These are phyloP conservation scores for Pleurotus cornucopiae DNA, from an alignment of 768 basidiomycete genomes.

Conservation along the genomic window DNA sequence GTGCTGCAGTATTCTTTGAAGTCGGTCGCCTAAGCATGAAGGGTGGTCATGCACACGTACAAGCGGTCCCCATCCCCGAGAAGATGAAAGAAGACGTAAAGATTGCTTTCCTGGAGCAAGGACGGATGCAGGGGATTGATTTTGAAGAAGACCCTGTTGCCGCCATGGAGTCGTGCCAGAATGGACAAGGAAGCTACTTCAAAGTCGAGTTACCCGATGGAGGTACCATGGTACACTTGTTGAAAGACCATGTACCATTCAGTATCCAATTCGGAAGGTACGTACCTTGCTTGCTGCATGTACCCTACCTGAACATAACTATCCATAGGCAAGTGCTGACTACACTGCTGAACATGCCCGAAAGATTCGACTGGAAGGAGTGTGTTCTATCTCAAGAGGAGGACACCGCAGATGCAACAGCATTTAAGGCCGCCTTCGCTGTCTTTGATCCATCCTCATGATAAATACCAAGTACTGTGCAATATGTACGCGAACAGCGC, in stretches of 20 bases:
- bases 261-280: constrained; percentile 94
- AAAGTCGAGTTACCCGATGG: constrained; percentile 88
- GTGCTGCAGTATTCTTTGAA: constrained; percentile 79
- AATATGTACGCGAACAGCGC: no score
- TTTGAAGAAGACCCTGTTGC: constrained; percentile 71
- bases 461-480: not conserved
- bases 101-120: constrained; percentile 68
- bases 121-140: constrained; percentile 58
- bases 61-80: constrained; percentile 76
- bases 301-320: not conserved
- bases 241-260: constrained; percentile 76
- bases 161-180: constrained; percentile 49
- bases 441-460: constrained; percentile 55
- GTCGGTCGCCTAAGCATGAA: constrained; percentile 78
- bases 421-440: constrained; percentile 82
- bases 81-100: constrained; percentile 61
- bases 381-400: constrained; percentile 82
- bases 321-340: constrained; percentile 72
- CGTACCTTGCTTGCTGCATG: constrained; percentile 16
- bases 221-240: constrained; percentile 78
- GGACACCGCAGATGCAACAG: constrained; percentile 77
- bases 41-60: constrained; percentile 94
- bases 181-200: constrained; percentile 76
- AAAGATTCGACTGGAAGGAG: constrained; percentile 89
- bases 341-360: constrained; percentile 65